Percentiles rank a stretch among this genome's conserved stretches.
Evolutionary conservation across 768 basidiomycete genomes (phyloP).

Genomic region (Pulveroboletus sp.): DNA sequence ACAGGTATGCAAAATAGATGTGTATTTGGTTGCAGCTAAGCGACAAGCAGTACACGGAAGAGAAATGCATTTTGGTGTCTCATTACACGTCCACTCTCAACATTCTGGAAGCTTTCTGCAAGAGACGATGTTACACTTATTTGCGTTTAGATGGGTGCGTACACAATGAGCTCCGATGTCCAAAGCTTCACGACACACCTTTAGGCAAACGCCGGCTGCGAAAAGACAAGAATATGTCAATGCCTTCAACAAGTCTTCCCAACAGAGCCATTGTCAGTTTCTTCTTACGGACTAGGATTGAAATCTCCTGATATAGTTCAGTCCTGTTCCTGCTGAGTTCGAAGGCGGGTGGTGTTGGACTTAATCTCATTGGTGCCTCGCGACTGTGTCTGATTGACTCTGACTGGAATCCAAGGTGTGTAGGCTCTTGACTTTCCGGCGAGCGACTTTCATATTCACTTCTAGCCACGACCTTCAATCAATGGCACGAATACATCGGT

Average conservation of each 20-base stretch:
- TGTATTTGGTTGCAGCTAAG: conserved; percentile 1
- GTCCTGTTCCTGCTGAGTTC: conserved; percentile 92
- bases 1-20: conserved; percentile 39
- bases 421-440: background rate
- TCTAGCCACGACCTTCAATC: conserved; percentile 87
- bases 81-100: conserved; percentile 95
- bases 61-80: conserved; percentile 96
- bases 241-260: conserved; percentile 77
- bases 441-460: background rate
- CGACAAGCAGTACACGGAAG: conserved; percentile 61
- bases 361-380: conserved; percentile 91
- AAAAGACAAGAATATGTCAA: conserved; percentile 89
- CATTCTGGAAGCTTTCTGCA: conserved; percentile 84
- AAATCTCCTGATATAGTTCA: conserved; percentile 27
- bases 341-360: conserved; percentile 93
- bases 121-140: conserved; percentile 70
- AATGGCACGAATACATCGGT: conserved; percentile 97
- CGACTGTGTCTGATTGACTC: conserved; percentile 84
- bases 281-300: background rate
- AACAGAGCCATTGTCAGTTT: conserved; percentile 64
- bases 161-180: background rate
- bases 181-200: background rate
- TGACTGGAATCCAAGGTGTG: conserved; percentile 90
- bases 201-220: conserved; percentile 68
- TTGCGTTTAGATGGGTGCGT: conserved; percentile 83